Evolutionary conservation across 371 early-diverging fungal species (phyloP).

Genomic region (Mucor racemosus): DNA sequence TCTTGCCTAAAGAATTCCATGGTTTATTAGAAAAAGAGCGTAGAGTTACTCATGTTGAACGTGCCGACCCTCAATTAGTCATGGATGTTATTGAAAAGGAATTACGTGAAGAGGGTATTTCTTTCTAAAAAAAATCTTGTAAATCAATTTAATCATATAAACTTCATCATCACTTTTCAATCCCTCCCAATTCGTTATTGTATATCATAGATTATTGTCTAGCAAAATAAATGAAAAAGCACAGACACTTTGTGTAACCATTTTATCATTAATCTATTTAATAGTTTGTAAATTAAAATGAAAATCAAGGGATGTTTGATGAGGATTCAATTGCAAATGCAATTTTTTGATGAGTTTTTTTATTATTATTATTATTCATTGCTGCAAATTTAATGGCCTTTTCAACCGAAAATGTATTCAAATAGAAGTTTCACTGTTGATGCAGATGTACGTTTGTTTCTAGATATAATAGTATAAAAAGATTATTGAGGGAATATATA

Average conservation of each 20-base stretch:
- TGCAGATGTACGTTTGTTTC: too few relatives aligned
- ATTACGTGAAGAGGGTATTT: constrained; percentile 50
- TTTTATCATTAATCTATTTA: background rate
- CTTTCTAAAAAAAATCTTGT: constrained; percentile 28
- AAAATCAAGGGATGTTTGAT: background rate
- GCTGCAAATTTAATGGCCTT: too few relatives aligned
- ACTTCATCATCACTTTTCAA: background rate
- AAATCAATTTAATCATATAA: background rate
- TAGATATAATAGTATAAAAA: too few relatives aligned
- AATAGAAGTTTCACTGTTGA: too few relatives aligned
- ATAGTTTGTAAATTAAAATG: background rate
- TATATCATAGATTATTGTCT: constrained; percentile 1
- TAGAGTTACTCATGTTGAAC: constrained; percentile 61
- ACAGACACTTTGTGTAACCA: constrained; percentile 1
- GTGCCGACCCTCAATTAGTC: constrained; percentile 62
- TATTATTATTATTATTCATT: too few relatives aligned
- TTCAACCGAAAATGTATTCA: too few relatives aligned
- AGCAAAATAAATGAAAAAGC: constrained; percentile 5
- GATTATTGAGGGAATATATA: too few relatives aligned
- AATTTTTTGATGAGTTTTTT: background rate
- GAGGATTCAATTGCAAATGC: background rate
- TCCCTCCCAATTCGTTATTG: background rate
- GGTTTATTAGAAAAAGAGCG: constrained; percentile 75
- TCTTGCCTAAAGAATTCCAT: constrained; percentile 72
- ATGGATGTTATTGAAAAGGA: constrained; percentile 67